Conservation (phyloP, 164 flowering plant genomes). For the Macadamia tetraphylla region DNA sequence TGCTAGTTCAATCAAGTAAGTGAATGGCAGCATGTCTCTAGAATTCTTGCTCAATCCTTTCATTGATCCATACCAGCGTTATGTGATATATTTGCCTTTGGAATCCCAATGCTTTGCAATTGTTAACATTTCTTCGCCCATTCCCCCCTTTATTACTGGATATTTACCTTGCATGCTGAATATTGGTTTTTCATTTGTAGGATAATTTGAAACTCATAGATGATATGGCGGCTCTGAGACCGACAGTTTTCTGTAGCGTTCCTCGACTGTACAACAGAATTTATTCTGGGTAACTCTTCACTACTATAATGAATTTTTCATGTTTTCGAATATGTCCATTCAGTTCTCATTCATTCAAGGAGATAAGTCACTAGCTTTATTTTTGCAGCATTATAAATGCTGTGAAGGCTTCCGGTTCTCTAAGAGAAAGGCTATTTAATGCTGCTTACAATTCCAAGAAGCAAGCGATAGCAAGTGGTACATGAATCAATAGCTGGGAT, state of each 20-base stretch:
- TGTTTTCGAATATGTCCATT: too few relatives aligned
- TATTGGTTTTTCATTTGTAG: constrained; percentile 33
- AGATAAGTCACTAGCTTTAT: constrained; percentile 1
- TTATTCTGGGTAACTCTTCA: constrained; percentile 47
- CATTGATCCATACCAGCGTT: too few relatives aligned
- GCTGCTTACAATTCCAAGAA: constrained; percentile 91
- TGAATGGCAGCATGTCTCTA: too few relatives aligned
- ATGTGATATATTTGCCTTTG: too few relatives aligned
- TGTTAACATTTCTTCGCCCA: too few relatives aligned
- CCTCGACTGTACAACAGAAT: constrained; percentile 93
- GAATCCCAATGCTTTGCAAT: too few relatives aligned
- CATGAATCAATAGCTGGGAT: neutral
- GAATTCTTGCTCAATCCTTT: too few relatives aligned
- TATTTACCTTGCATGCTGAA: neutral
- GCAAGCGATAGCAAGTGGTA: constrained; percentile 84
- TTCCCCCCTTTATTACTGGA: too few relatives aligned
- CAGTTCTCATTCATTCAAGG: neutral
- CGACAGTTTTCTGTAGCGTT: constrained; percentile 91
- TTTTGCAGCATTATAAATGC: constrained; percentile 71
- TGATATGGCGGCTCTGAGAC: constrained; percentile 83
- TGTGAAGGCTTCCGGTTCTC: constrained; percentile 77
- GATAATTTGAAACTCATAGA: constrained; percentile 94
- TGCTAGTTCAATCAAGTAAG: too few relatives aligned
- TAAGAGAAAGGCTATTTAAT: constrained; percentile 79
- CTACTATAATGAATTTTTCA: neutral